A percentile compares a stretch with the other conserved stretches of the same genome.
These are phyloP conservation scores for Ogataea angusta DNA, from an alignment of 805 yeast species.

Conservation along the genomic window DNA sequence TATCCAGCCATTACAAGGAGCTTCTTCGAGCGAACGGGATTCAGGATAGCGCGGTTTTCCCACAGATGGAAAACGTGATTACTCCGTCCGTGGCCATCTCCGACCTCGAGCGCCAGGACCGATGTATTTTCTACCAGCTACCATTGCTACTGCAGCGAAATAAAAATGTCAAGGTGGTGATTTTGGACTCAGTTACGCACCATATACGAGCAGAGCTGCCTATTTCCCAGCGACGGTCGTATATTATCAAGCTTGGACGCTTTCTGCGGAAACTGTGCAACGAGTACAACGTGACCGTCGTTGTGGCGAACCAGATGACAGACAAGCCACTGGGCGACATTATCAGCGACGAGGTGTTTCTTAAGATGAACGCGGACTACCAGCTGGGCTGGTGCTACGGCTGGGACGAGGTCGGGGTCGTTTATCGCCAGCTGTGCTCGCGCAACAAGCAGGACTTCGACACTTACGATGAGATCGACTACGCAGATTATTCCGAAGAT, in stretches of 20 bases:
- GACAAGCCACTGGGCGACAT: constrained; percentile 46
- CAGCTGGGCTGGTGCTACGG: constrained; percentile 75
- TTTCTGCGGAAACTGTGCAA: constrained; percentile 49
- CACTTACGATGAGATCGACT: constrained; percentile 21
- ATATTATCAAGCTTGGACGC: constrained; percentile 42
- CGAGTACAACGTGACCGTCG: constrained; percentile 52
- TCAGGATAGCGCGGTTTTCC: constrained; percentile 23
- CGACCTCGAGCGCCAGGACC: constrained; percentile 72
- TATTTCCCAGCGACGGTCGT: constrained; percentile 40
- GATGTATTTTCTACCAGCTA: constrained; percentile 63
- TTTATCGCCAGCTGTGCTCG: constrained; percentile 29
- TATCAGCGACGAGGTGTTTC: constrained; percentile 29
- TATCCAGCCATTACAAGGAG: constrained; percentile 30
- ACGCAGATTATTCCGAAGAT: constrained; percentile 3
- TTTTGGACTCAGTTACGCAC: constrained; percentile 82
- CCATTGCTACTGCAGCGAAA: constrained; percentile 49
- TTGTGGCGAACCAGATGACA: constrained; percentile 78
- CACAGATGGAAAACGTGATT: constrained; percentile 34
- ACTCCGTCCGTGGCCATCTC: constrained; percentile 29
- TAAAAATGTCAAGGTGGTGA: constrained; percentile 48
- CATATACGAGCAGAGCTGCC: constrained; percentile 65
- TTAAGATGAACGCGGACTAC: constrained; percentile 48
- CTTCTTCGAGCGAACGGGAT: constrained; percentile 36
- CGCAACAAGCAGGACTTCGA: constrained; percentile 19
- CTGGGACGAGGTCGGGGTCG: constrained; percentile 50